Percentiles rank a stretch among this genome's conserved stretches.
These are phyloP conservation scores for Flagelloscypha sp. DNA, from an alignment of 768 basidiomycete species.

Conservation along the genomic window DNA sequence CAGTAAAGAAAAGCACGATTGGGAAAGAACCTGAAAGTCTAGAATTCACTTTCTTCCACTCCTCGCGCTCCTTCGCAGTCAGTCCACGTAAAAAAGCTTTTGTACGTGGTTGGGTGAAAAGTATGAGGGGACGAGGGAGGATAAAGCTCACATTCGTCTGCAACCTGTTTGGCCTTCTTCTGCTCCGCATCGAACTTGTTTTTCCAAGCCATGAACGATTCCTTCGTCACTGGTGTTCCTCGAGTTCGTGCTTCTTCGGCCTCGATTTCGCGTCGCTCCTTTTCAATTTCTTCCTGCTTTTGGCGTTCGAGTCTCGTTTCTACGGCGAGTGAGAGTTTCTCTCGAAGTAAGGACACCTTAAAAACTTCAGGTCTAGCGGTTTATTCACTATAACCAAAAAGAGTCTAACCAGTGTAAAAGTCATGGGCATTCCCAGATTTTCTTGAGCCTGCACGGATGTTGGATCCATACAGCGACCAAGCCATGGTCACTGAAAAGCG, in stretches of 20 bases:
- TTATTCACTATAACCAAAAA: too few species aligned
- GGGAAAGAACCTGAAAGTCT: constrained; percentile 56
- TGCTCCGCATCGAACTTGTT: constrained; percentile 66
- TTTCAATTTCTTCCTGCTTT: constrained; percentile 60
- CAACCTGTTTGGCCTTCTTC: constrained; percentile 64
- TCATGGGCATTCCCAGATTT: constrained; percentile 95
- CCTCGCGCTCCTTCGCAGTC: constrained; percentile 78
- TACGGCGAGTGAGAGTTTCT: constrained; percentile 61
- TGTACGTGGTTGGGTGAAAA: too few species aligned
- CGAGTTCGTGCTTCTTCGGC: constrained; percentile 83
- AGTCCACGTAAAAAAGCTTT: constrained; percentile 55
- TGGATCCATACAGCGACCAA: constrained; percentile 4
- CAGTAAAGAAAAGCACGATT: constrained; percentile 5
- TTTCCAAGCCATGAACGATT: constrained; percentile 79
- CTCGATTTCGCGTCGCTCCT: constrained; percentile 67
- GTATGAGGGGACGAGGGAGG: too few species aligned
- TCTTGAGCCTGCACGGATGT: constrained; percentile 55
- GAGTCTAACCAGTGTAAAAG: constrained; percentile 88
- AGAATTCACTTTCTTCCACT: constrained; percentile 54
- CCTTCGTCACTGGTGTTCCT: constrained; percentile 85
- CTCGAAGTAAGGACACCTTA: constrained; percentile 78
- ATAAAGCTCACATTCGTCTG: constrained; percentile 34
- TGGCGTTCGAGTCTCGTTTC: constrained; percentile 47
- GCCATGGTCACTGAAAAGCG: constrained; percentile 2
- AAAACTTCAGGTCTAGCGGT: too few species aligned